These are phyloP conservation scores for Dalbergia cultrata DNA, from an alignment of 306 rosid species.

Conservation along the genomic window DNA sequence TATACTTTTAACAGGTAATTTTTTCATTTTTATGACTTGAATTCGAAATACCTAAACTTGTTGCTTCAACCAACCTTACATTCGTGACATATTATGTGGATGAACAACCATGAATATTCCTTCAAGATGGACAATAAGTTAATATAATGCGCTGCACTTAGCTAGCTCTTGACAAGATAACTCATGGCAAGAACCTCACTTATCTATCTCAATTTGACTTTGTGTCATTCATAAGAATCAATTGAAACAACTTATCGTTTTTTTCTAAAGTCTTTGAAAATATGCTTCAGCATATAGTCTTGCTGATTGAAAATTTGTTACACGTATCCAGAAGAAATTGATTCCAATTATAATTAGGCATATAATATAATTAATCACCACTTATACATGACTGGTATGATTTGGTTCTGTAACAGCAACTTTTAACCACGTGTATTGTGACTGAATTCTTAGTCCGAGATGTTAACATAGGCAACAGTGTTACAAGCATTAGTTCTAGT, in stretches of 20 bases:
- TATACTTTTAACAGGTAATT: too few species aligned
- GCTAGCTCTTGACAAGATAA: conserved; percentile 44
- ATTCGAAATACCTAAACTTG: too few species aligned
- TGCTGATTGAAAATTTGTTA: neutral
- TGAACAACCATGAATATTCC: conserved; percentile 46
- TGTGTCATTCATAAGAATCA: conserved; percentile 36
- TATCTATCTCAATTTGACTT: conserved; percentile 40
- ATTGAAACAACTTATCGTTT: neutral
- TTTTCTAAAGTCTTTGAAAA: neutral
- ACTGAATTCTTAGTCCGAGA: neutral
- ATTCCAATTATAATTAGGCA: neutral
- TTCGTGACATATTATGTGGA: neutral
- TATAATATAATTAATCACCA: neutral
- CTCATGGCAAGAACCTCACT: conserved; percentile 41
- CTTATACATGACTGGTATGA: neutral
- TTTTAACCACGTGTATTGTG: conserved; percentile 18
- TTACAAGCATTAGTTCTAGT: neutral
- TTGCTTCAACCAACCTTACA: too few species aligned
- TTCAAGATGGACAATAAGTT: conserved; percentile 8
- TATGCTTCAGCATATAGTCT: neutral
- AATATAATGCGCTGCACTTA: conserved; percentile 33
- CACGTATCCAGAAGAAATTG: neutral
- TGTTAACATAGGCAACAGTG: neutral
- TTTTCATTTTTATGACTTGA: too few species aligned
- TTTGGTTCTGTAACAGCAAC: neutral